Evolutionary conservation across 176 grass and related monocot species (phyloP), one percentile per base, ranked within the genome.

Genomic region (Eremochloa ophiuroides): DNA sequence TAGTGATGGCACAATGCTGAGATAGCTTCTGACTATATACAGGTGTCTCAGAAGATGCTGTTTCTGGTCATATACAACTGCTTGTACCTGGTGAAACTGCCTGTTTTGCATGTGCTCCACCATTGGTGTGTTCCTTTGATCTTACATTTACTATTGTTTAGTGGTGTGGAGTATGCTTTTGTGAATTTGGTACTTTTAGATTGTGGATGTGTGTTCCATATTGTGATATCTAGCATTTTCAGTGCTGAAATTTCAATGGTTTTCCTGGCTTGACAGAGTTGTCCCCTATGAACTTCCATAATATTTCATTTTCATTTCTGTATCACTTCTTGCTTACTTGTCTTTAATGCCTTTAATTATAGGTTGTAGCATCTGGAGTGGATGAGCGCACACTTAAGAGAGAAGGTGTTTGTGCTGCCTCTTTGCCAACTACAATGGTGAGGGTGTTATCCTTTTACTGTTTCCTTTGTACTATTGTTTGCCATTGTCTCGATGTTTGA

Each of bases 31-130:
- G 13, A 30, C 41, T 83, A 77, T 84, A 38, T 71, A 83, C 88
- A 98, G 92, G 96, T 91, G 96, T 98, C 58, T 98, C 96, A 3
- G 96, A 95, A 86, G 96, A 98, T 42, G 96, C 96, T 86, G 96
- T 98, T 79, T 98, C 96, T 60, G 96, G 96, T 86, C 96, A 98
- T 83, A 98, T 98, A 89, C 96, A 98, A 61, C 82, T 98, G 38
- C 62, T 98, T 38, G 75, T 95, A 88, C 96, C 96, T 88, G 93
- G 96, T 82, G 90, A 95, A 86, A 98, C 88, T 76, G 93, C 96
- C 77, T 98, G 96, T 83, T 98, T 98, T 80, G 93, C 96, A 68
- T 98, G 96, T 86, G 96, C 90, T 81, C 93, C 95, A 88, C 95
- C 96, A 76, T 89, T 98, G 88, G 93, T 98, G 88, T 50, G 35